These are phyloP conservation scores for Xylaria cubensis DNA, from an alignment of 495 filamentous ascomycete species.

Conservation along the genomic window DNA sequence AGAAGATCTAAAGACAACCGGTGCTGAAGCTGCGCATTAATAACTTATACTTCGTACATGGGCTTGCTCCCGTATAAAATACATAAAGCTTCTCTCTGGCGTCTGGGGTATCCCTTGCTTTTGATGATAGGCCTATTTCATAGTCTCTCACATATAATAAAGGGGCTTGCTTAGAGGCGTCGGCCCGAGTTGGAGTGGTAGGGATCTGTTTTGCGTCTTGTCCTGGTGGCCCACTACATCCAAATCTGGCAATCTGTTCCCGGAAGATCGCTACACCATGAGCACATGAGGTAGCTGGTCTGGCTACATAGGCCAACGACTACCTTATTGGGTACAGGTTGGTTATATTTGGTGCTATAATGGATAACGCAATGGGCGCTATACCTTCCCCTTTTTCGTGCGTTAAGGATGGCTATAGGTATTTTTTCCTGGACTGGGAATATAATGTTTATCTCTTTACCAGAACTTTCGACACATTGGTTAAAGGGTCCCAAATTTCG, in stretches of 20 bases:
- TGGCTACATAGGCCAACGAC: not conserved
- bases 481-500: not conserved
- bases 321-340: not conserved
- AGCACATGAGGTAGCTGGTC: conserved; percentile 1
- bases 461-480: not conserved
- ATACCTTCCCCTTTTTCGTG: conserved; percentile 1
- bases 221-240: conserved; percentile 8
- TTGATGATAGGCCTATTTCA: not conserved
- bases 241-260: conserved; percentile 9
- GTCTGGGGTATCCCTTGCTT: not conserved
- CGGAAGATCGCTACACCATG: not conserved
- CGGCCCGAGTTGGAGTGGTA: conserved; percentile 18
- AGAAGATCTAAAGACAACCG: not conserved
- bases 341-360: not conserved
- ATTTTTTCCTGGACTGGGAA: not conserved
- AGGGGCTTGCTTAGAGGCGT: conserved; percentile 18
- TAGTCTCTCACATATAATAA: conserved; percentile 4
- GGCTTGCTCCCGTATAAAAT: not conserved
- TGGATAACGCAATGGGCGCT: not conserved
- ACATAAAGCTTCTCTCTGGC: not conserved
- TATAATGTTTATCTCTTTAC: not conserved
- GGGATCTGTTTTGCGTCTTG: conserved; percentile 9
- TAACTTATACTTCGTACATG: not conserved
- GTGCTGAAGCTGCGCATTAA: not conserved
- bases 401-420: not conserved